Evolutionary conservation across 371 early-diverging fungal genomes (phyloP).

Genomic region (Mortierella sp.): DNA sequence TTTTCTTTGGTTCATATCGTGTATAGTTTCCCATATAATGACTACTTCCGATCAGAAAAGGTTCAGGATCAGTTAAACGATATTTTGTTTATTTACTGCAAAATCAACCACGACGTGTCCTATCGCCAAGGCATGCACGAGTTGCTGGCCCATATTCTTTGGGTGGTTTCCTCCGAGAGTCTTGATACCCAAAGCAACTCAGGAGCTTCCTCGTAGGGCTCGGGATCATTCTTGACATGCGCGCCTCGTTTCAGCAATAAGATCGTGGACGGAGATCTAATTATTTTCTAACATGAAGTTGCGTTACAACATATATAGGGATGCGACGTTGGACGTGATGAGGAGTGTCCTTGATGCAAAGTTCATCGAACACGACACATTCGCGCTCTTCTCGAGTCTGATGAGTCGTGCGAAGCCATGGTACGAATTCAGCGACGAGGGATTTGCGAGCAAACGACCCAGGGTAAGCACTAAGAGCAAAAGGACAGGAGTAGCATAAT

Average conservation of each 20-base stretch:
- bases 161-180: constrained; percentile 72
- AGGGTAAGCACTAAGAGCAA: constrained; percentile 25
- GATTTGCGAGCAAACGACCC: constrained; percentile 28
- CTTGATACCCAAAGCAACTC: constrained; percentile 65
- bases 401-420: constrained; percentile 87
- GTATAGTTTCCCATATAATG: constrained; percentile 88
- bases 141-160: constrained; percentile 86
- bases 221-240: not conserved
- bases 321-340: constrained; percentile 49
- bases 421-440: constrained; percentile 85
- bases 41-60: constrained; percentile 76
- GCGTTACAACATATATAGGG: constrained; percentile 19
- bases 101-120: constrained; percentile 86
- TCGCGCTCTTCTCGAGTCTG: constrained; percentile 83
- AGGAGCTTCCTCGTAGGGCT: constrained; percentile 25
- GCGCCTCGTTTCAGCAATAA: not conserved
- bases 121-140: constrained; percentile 99
- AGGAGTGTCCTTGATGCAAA: constrained; percentile 64
- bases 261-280: not conserved
- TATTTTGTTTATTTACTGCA: constrained; percentile 93
- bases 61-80: constrained; percentile 84
- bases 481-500: not conserved
- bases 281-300: not conserved
- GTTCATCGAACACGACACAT: constrained; percentile 91
- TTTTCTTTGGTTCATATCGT: not conserved